Percentiles rank a stretch among this genome's conserved stretches.
Conservation (phyloP, 148 eudicot genomes). For the Rhododendron mucronatum region DNA sequence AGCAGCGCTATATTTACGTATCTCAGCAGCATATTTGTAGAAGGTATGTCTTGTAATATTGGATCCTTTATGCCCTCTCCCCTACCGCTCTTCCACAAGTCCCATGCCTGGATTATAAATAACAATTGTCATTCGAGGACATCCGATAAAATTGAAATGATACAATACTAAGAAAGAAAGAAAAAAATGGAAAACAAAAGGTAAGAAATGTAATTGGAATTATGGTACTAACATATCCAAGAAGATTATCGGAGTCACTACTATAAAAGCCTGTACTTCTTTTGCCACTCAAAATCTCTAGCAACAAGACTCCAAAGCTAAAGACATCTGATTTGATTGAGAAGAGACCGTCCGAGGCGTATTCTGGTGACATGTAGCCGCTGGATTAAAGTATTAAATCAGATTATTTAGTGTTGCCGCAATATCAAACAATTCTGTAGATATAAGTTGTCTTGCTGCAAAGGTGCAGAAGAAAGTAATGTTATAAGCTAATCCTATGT, state of each 20-base stretch:
- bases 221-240: background rate
- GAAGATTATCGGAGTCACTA: background rate
- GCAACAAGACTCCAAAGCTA: background rate
- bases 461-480: background rate
- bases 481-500: background rate
- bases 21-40: background rate
- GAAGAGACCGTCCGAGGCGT: background rate
- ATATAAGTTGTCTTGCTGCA: background rate
- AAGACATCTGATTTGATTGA: background rate
- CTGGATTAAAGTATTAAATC: background rate
- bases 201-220: too few relatives aligned
- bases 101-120: background rate
- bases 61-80: background rate
- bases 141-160: too few relatives aligned
- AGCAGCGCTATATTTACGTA: constrained; percentile 5
- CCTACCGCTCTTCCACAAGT: background rate
- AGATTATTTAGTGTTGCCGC: background rate
- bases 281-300: background rate
- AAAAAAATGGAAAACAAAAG: too few relatives aligned
- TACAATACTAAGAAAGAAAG: too few relatives aligned
- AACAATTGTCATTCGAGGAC: too few relatives aligned
- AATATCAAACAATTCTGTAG: too few relatives aligned
- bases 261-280: background rate
- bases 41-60: background rate
- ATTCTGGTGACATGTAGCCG: background rate